Conservation (phyloP, 768 basidiomycete genomes). For the Tricholoma saponaceum region DNA sequence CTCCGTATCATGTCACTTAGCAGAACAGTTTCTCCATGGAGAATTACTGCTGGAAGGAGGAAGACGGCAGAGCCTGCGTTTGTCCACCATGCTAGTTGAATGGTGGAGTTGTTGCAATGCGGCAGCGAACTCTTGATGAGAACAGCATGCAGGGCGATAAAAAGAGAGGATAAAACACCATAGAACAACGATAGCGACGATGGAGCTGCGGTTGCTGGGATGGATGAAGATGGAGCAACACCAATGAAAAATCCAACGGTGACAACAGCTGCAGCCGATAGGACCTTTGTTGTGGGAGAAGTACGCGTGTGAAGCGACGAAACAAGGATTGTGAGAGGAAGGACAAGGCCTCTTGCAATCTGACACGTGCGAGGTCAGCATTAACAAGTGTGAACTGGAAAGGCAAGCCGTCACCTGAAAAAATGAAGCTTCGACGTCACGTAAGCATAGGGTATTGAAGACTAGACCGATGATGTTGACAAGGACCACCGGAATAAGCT, state of each 20-base stretch:
- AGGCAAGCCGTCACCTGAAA: constrained; percentile 52
- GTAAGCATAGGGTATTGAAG: constrained; percentile 76
- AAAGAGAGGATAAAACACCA: constrained; percentile 67
- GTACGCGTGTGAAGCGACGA: constrained; percentile 57
- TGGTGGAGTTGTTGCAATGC: constrained; percentile 65
- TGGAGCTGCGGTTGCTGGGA: constrained; percentile 40
- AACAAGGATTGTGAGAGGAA: constrained; percentile 77
- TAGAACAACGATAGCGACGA: constrained; percentile 61
- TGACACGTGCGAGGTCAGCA: constrained; percentile 21
- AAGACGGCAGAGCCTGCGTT: constrained; percentile 65
- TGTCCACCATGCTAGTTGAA: constrained; percentile 77
- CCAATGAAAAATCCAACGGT: constrained; percentile 77
- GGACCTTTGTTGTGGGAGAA: constrained; percentile 48
- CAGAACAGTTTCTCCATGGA: constrained; percentile 48
- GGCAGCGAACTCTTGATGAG: constrained; percentile 70
- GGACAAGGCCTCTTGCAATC: constrained; percentile 82
- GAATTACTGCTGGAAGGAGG: constrained; percentile 57
- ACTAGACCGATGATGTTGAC: constrained; percentile 74
- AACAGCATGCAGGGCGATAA: constrained; percentile 74
- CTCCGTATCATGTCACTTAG: constrained; percentile 35
- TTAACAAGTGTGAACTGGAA: neutral
- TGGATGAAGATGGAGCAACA: constrained; percentile 49
- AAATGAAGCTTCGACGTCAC: constrained; percentile 76
- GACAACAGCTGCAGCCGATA: constrained; percentile 59
- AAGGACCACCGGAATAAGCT: constrained; percentile 56